Evolutionary conservation across 78 protist species (phyloP), one percentile per base, ranked within the genome.

Genomic region (Thecamonas trahens): DNA sequence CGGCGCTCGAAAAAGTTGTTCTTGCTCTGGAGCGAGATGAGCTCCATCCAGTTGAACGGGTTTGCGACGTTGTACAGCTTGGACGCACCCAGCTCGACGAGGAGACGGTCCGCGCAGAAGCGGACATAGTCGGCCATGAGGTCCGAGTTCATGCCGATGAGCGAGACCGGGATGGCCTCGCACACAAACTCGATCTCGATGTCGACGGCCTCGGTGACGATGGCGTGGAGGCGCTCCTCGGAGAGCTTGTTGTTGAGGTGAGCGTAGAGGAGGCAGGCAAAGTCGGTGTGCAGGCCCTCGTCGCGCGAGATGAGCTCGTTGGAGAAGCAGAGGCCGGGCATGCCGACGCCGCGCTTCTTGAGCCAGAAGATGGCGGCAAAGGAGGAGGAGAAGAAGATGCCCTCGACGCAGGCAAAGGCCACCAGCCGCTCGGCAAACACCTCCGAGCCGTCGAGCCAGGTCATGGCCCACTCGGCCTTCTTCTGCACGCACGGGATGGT

Each of bases 41-140:
- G 58, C 45, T 94, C 98, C 98, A 96, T 96, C 88, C 90, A 96
- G 70, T 90, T 96, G 74, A 96, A 96, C 17, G 99, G 99, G 74
- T 94, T 94, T 53, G 62, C 26, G 37, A 78, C 44, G 58, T 93
- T 85, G 84, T 71, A 91, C 50, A n/a, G 49, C 64, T 62, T 9
- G 7, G 57, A 26, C 15, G 24, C 28, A 9, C 94, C 96, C 14
- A 96, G 85, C 7, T 90, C 67, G 31, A 86, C 81, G 2, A 94
- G 75, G 15, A 96, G 89, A 17, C 99, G 84, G 73, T 96, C 97
- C 38, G 98, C 96, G 24, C 88, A 91, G 67, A 91, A 94, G 76
- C 93, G 95, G 74, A 96, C 91, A 88, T 92, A 95, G 67, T 82
- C 83, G n/a, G 80, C 11, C 99, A 96, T 96, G 47, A 89, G 83